phyloP scores from a whole-genome alignment of 768 basidiomycete species.

The Floccularia luteovirens region DNA sequence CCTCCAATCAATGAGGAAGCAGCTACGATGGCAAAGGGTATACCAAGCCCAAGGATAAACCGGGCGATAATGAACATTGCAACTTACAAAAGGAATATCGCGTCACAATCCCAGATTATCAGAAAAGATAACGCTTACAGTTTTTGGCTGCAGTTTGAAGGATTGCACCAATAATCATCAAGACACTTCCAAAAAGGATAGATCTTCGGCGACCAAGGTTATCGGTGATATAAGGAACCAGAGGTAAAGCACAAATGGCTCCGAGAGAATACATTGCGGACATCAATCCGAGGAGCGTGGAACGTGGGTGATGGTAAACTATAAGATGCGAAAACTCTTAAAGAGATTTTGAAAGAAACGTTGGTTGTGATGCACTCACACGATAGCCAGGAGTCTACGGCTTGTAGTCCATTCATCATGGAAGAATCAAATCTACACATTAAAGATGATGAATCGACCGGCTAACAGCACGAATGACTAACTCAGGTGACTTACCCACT shows the following conservation, averaged over 20 bases:
- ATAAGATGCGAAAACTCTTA: background rate
- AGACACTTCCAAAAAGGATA: conserved; percentile 41
- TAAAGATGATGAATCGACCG: background rate
- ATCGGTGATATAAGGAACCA: conserved; percentile 45
- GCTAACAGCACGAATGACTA: background rate
- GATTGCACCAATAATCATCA: conserved; percentile 40
- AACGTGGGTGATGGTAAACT: conserved; percentile 52
- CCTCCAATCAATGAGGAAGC: conserved; percentile 61
- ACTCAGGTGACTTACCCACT: conserved; percentile 31
- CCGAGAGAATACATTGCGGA: conserved; percentile 57
- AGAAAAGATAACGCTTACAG: conserved; percentile 23
- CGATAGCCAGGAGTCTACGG: conserved; percentile 46
- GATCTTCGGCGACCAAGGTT: conserved; percentile 41
- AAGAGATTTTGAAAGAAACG: background rate
- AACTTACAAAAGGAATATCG: conserved; percentile 20
- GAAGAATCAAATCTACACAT: conserved; percentile 43
- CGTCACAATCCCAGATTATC: background rate
- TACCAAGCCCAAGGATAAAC: conserved; percentile 50
- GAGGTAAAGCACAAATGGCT: conserved; percentile 42
- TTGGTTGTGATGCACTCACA: conserved; percentile 24
- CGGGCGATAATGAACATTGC: conserved; percentile 54
- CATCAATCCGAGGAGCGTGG: conserved; percentile 47
- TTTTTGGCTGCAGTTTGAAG: conserved; percentile 40
- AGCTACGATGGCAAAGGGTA: conserved; percentile 54
- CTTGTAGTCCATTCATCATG: conserved; percentile 58